Evolutionary conservation across 805 yeast species (phyloP).

Genomic region (Wickerhamomyces subpelliculosus): DNA sequence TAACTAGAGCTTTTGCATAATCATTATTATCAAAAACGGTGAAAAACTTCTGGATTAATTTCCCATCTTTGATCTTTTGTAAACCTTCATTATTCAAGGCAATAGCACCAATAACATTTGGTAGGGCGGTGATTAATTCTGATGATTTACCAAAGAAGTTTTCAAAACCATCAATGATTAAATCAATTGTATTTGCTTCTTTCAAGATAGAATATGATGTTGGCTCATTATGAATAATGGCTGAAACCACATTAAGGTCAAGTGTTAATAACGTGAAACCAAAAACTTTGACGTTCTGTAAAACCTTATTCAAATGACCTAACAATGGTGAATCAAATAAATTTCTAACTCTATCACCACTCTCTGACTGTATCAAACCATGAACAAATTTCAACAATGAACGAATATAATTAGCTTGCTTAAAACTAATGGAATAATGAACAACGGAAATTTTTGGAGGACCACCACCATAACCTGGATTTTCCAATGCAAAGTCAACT

Average conservation of each 20-base stretch:
- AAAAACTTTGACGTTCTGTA: conserved; percentile 50
- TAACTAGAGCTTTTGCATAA: conserved; percentile 47
- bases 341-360: conserved; percentile 80
- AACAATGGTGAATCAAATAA: conserved; percentile 81
- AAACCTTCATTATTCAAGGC: conserved; percentile 73
- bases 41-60: conserved; percentile 38
- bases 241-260: conserved; percentile 56
- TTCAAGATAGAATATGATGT: conserved; percentile 75
- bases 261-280: conserved; percentile 60
- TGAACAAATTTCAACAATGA: conserved; percentile 57
- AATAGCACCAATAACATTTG: conserved; percentile 77
- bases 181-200: conserved; percentile 69
- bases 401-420: conserved; percentile 54
- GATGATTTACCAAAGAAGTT: conserved; percentile 50
- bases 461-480: conserved; percentile 54
- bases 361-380: conserved; percentile 60
- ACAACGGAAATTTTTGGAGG: conserved; percentile 46
- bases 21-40: conserved; percentile 41
- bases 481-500: conserved; percentile 52
- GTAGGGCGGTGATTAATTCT: conserved; percentile 52
- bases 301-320: conserved; percentile 47
- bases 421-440: conserved; percentile 45
- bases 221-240: conserved; percentile 83
- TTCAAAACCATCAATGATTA: conserved; percentile 52
- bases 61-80: conserved; percentile 38